Base-by-base conservation (phyloP, 1,284 basidiomycete genomes). In the Lignosus rhinocerotis region DNA sequence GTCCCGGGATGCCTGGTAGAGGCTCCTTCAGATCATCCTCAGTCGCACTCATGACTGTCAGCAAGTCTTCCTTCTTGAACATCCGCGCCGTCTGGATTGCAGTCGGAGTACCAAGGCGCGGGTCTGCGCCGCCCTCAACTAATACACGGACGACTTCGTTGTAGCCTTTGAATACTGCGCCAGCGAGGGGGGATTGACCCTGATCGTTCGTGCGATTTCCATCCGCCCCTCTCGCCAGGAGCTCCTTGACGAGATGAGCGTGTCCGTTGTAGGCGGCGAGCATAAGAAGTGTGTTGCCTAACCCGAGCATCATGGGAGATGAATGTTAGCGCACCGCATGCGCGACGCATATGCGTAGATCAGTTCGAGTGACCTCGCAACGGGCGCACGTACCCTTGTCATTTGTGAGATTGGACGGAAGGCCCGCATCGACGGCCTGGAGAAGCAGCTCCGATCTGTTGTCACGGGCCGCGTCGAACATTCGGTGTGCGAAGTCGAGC, bases 271-370 rank as follows among this genome's bases (percentile, higher is more conserved):
- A 94, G 3, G 90, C 81, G 2, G 90, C 87, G 42, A 94, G 82
- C 91, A 94, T 94, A 58, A 94, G 78, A 6, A 93, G 76, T 3
- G 88, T 89, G 69, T 92, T 91, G 17, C 90, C 90, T 84, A 65
- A 17, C 30, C 25, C 16, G 30, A 14, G 46, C 25, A 19, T 32
- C 44, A 12, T 2, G 31, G 21, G 25, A n/a, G 44, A 32, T 46
- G 12, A 32, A 30, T n/a, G 12, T 46, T 25, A 31, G 25, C 44
- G 17, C 25, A 17, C 10, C 42, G 19, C 42, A 25, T 19, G 17
- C 42, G n/a, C 21, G 42, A 17, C 11, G 1, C 14, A 6, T 25
- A 31, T 14, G 31, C 21, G 45, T 9, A 31, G 19, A 30, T 14
- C 25, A 31, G 25, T 25, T 4, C 25, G 7, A 19, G 44, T 32